Conservation (phyloP, 1,284 basidiomycete genomes). For the Psilocybe mexicana region DNA sequence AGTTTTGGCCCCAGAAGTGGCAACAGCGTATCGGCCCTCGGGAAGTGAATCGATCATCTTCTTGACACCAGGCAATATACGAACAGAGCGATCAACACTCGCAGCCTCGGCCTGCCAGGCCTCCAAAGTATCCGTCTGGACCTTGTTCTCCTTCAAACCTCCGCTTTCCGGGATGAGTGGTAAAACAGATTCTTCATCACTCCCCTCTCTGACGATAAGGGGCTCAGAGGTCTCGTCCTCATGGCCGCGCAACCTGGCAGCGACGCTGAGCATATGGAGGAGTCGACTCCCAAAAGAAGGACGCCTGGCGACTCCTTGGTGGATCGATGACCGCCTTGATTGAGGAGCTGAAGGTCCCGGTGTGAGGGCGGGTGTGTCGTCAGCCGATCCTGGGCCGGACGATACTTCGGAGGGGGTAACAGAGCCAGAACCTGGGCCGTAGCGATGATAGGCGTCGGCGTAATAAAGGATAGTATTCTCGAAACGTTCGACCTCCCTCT, state of each 20-base stretch:
- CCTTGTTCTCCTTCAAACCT: conserved; percentile 31
- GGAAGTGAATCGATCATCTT: conserved; percentile 71
- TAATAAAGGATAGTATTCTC: conserved; percentile 73
- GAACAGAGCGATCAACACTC: conserved; percentile 65
- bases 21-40: conserved; percentile 68
- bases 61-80: conserved; percentile 74
- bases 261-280: conserved; percentile 46
- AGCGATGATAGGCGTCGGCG: conserved; percentile 62
- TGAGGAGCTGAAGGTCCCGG: conserved; percentile 37
- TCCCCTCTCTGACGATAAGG: conserved; percentile 26
- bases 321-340: conserved; percentile 45
- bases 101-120: conserved; percentile 64
- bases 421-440: conserved; percentile 39
- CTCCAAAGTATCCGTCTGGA: conserved; percentile 38
- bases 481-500: conserved; percentile 65
- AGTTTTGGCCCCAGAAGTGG: conserved; percentile 76
- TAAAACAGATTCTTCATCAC: conserved; percentile 33
- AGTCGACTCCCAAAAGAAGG: conserved; percentile 54
- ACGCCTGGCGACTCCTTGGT: conserved; percentile 35
- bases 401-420: conserved; percentile 14
- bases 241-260: conserved; percentile 22
- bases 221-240: conserved; percentile 35
- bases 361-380: conserved; percentile 41
- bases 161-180: conserved; percentile 14
- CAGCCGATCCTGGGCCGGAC: conserved; percentile 32